Evolutionary conservation across 2,329 filamentous ascomycete genomes (phyloP), one percentile per base, ranked within the genome.

Genomic region (Stachybotrys echinatus): DNA sequence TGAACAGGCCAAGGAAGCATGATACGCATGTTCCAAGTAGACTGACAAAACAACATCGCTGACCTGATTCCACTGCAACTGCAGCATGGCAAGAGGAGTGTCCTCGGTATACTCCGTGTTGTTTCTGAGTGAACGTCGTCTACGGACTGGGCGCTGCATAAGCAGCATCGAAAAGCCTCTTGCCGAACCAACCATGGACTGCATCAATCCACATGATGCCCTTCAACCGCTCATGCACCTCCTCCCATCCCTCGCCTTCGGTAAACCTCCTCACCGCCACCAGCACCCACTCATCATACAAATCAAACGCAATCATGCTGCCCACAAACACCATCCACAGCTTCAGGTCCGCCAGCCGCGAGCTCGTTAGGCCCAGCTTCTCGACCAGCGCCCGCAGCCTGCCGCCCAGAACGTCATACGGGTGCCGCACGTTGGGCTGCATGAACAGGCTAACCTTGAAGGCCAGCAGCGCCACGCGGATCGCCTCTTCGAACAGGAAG

Each of bases 381-480:
- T 58, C 51, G 7, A 63, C 55, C 3, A 54, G 48, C 2, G 48
- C 43, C 1, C 45, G 45, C 0, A 63, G 46, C 17, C 54, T 53
- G 2, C 23, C n/a, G 4, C 39, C 37, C n/a, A 63, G 50, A 3
- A 43, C 27, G 0, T 47, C 34, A 3, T 59, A 61, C 5, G 49
- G 50, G 2, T 62, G 18, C 7, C 56, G 61, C 1, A 47, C 43
- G 6, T 56, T 54, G 3, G 58, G 49, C 6, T 61, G 54, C 0
- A 65, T 49, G 23, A 65, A 65, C 2, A 64, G 54, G 0, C 61
- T 61, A 0, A 64, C 58, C 23, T 63, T 54, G 27, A 59, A 67
- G 2, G 63, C 57, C 2, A 66, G 47, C n/a, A 68, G 61, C 6
- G 58, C 65, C 1, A 67, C 45, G 1, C 61, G 57, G 12, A 61